Percentiles rank a stretch among this genome's conserved stretches.
Evolutionary conservation across 1,284 basidiomycete genomes (phyloP).

Genomic region (Heterobasidion irregulare): DNA sequence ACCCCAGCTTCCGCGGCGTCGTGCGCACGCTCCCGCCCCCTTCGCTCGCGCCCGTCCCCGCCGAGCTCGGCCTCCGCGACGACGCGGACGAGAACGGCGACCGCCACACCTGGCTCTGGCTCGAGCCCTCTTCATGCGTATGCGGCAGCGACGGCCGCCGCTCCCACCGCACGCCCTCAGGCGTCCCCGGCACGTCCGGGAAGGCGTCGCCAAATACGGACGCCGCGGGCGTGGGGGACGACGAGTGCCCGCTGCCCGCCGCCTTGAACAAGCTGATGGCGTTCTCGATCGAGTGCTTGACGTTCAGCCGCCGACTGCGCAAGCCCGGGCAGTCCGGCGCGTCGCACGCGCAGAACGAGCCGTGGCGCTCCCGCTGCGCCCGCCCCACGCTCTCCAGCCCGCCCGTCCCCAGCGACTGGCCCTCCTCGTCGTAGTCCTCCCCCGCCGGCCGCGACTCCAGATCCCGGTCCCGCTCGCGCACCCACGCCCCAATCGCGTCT

Average conservation of each 20-base stretch:
- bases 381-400: slow-evolving; percentile 3
- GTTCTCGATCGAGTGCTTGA: slow-evolving; percentile 58
- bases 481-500: slow-evolving; percentile 46
- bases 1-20: slow-evolving; percentile 31
- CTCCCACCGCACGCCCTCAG: background rate
- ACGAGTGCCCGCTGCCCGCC: background rate
- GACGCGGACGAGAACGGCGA: background rate
- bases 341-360: slow-evolving; percentile 10
- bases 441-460: slow-evolving; percentile 16
- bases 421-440: background rate
- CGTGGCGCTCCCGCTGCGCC: slow-evolving; percentile 2
- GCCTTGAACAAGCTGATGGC: slow-evolving; percentile 47
- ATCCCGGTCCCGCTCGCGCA: slow-evolving; percentile 51
- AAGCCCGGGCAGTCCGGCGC: slow-evolving; percentile 5
- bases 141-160: slow-evolving; percentile 2
- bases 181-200: background rate
- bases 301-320: slow-evolving; percentile 31
- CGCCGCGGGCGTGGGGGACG: background rate
- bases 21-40: slow-evolving; percentile 2
- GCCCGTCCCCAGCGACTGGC: background rate
- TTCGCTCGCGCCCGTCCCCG: slow-evolving; percentile 40
- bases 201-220: background rate
- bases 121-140: slow-evolving; percentile 12
- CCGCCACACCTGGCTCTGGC: slow-evolving; percentile 7
- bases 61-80: slow-evolving; percentile 44